Percentiles rank a stretch among this genome's conserved stretches.
Conservation (phyloP, 352 stramenopile genomes). For the Lagenidium giganteum region DNA sequence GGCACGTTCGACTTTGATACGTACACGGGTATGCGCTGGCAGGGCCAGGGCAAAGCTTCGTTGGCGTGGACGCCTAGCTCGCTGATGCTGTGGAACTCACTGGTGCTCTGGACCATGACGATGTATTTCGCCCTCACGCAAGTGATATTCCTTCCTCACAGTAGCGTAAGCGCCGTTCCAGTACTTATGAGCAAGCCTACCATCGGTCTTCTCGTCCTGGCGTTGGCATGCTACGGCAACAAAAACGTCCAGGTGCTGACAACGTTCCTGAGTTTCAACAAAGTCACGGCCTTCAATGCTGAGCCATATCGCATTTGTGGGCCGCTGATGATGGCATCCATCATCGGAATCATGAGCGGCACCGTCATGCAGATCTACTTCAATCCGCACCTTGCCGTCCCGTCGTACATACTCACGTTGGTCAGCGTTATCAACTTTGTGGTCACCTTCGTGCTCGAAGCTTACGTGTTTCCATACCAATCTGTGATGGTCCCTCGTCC, state of each 20-base stretch:
- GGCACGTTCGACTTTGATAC: conserved; percentile 11
- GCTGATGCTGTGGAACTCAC: conserved; percentile 21
- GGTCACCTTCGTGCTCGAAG: conserved; percentile 17
- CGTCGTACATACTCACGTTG: conserved; percentile 12
- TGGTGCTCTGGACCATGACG: conserved; percentile 16
- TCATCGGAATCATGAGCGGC: conserved; percentile 18
- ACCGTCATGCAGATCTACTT: conserved; percentile 18
- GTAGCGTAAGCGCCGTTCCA: conserved; percentile 13
- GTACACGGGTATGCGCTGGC: conserved; percentile 10
- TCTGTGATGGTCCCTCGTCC: conserved; percentile 8
- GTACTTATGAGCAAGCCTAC: conserved; percentile 18
- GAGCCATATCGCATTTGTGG: conserved; percentile 10
- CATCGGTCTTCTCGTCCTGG: conserved; percentile 3
- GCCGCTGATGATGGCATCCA: conserved; percentile 10
- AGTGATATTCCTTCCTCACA: conserved; percentile 10
- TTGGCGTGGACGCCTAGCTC: conserved; percentile 15
- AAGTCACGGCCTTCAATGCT: conserved; percentile 10
- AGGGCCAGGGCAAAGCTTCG: conserved; percentile 13
- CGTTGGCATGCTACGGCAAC: conserved; percentile 13
- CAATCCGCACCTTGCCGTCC: conserved; percentile 11
- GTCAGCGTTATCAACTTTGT: conserved; percentile 17
- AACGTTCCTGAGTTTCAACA: conserved; percentile 15
- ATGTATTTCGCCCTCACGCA: conserved; percentile 12
- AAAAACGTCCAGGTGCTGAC: conserved; percentile 20
- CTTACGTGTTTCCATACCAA: conserved; percentile 7